A percentile compares a stretch with the other conserved stretches of the same genome.
Conservation (phyloP, 805 yeast genomes). For the Lachancea sp. region DNA sequence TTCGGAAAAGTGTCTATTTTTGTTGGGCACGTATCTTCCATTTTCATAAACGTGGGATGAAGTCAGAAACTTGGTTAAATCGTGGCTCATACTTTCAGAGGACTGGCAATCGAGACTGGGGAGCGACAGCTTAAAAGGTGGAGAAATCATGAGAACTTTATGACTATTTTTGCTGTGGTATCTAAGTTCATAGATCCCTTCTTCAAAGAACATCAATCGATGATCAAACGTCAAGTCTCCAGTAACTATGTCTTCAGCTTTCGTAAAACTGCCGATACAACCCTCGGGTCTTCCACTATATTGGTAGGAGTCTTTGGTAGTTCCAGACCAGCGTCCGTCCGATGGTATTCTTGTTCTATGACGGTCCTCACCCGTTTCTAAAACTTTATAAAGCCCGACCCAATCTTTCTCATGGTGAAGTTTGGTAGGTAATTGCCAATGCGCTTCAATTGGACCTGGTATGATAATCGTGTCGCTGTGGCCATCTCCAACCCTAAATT, state of each 20-base stretch:
- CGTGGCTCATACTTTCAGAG: conserved; percentile 18
- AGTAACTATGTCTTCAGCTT: conserved; percentile 15
- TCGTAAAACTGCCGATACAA: conserved; percentile 10
- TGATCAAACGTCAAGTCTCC: conserved; percentile 48
- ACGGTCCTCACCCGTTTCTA: conserved; percentile 51
- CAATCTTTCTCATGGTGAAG: conserved; percentile 52
- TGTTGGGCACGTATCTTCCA: conserved; percentile 19
- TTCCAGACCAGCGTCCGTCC: conserved; percentile 58
- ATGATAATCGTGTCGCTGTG: conserved; percentile 30
- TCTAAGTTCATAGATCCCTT: conserved; percentile 68
- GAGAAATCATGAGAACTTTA: conserved; percentile 58
- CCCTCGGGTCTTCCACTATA: conserved; percentile 15
- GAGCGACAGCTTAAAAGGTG: conserved; percentile 55
- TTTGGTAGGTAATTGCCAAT: conserved; percentile 47
- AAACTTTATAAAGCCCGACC: conserved; percentile 67
- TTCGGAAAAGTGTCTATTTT: conserved; percentile 22
- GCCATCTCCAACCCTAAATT: conserved; percentile 27
- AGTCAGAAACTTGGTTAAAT: conserved; percentile 18
- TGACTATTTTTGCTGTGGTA: conserved; percentile 63
- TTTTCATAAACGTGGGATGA: conserved; percentile 22
- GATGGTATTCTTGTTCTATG: conserved; percentile 55
- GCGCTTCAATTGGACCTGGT: conserved; percentile 42
- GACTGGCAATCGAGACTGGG: conserved; percentile 34
- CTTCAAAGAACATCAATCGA: conserved; percentile 51
- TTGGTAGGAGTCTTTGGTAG: conserved; percentile 33